Evolutionary conservation across 768 basidiomycete genomes (phyloP), one percentile per base, ranked within the genome.

Genomic region (Termitomyces sp.): DNA sequence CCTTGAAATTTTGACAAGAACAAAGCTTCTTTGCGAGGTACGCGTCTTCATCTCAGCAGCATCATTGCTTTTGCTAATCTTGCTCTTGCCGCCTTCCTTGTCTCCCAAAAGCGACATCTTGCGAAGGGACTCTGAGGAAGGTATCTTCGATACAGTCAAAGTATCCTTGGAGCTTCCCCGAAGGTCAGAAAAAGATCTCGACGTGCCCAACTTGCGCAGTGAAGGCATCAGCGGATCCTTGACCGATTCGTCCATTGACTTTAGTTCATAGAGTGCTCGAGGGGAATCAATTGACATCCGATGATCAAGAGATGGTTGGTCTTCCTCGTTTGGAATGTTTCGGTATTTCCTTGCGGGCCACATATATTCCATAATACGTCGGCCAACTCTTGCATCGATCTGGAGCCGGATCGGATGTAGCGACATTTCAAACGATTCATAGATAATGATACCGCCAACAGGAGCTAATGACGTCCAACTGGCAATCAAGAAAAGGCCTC

Each of bases 361-460:
- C 33, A 97, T 75, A 69, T 98, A 98, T 68, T 91, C 89, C 83
- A 93, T 85, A 58, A 98, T 88, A 57, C 85, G 79, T 20, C 81
- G 80, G 9, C 93, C 94, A 32, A 95, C 81, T 62, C 80, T 82
- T 30, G 91, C 86, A 71, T 98, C 95, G 51, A 98, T 79, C 63
- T 93, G 91, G 7, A 97, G 79, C 33, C 88, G 85, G 64, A 98
- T 80, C 0, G 95, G 95, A 70, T 95, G 93, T 44, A 97, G 76
- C 30, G 84, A 82, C 38, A 96, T 74, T 62, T 90, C 85, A 64
- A 97, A 91, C 32, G 81, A 78, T 69, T 93, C 87, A 70, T 93
- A 88, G 62, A 97, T 91, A 1, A 88, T 84, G 63, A 98, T 97
- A 13, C 95, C 95, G 20, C 94, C 95, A 26, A 98, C 94, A 16